These are phyloP conservation scores for Dictyostelium purpureum DNA, from an alignment of 78 protist species.

Conservation along the genomic window DNA sequence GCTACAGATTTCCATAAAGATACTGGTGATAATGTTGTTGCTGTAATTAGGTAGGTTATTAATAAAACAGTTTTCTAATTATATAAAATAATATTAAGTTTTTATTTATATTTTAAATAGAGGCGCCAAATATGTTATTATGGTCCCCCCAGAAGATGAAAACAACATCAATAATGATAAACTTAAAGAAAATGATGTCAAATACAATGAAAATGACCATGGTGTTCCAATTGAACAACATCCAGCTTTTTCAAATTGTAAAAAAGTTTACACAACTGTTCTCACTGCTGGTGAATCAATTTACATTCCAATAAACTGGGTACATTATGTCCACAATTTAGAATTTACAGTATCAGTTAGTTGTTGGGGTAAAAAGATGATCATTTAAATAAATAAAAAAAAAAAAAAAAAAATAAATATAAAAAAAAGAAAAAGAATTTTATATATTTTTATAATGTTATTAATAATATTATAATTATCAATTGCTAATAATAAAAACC, in stretches of 20 bases:
- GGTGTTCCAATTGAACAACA: conserved; percentile 24
- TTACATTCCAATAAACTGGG: conserved; percentile 48
- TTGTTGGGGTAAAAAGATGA: conserved; percentile 63
- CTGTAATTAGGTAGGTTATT: too few relatives aligned
- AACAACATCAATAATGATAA: not conserved
- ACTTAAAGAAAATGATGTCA: not conserved
- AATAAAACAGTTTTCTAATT: too few relatives aligned
- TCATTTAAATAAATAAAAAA: not conserved
- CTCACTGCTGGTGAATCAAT: conserved; percentile 20
- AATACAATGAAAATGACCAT: not conserved
- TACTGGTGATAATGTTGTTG: conserved; percentile 54
- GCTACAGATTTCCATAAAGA: conserved; percentile 44
- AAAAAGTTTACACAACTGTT: not conserved
- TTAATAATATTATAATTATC: too few relatives aligned
- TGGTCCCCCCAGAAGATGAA: conserved; percentile 38
- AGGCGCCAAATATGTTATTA: conserved; percentile 13
- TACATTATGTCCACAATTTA: conserved; percentile 52
- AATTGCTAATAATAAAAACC: too few relatives aligned
- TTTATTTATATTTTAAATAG: too few relatives aligned
- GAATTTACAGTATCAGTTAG: conserved; percentile 18
- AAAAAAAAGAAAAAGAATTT: not conserved
- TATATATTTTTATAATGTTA: not conserved
- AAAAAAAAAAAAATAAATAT: not conserved
- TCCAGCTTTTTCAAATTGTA: conserved; percentile 3
- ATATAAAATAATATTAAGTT: too few relatives aligned